These are phyloP conservation scores for Capronia americana DNA, from an alignment of 2,329 filamentous ascomycete species.

Conservation along the genomic window DNA sequence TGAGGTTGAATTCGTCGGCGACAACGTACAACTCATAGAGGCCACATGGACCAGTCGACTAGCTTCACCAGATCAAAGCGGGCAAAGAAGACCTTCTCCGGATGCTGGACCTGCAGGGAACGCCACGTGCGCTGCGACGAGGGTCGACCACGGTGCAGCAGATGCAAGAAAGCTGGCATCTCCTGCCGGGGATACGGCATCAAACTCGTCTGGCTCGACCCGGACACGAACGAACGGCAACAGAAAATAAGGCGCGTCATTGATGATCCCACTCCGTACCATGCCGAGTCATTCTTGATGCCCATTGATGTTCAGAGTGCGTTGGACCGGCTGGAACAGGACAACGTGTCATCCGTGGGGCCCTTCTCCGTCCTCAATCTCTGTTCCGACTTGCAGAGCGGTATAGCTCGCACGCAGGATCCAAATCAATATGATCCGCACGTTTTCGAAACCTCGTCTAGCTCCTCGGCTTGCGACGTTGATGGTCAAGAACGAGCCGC, in stretches of 20 bases:
- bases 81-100: constrained; percentile 31
- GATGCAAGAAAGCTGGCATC: constrained; percentile 42
- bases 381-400: too few relatives aligned
- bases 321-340: constrained; percentile 29
- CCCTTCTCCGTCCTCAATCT: constrained; percentile 32
- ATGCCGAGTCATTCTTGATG: constrained; percentile 28
- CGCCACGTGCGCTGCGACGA: constrained; percentile 43
- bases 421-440: too few relatives aligned
- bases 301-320: constrained; percentile 31
- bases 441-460: too few relatives aligned
- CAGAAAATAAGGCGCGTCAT: constrained; percentile 35
- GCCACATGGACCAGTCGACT: too few relatives aligned
- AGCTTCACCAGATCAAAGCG: too few relatives aligned
- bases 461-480: too few relatives aligned
- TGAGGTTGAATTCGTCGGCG: too few relatives aligned
- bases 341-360: constrained; percentile 13
- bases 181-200: constrained; percentile 42
- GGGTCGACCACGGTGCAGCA: constrained; percentile 38
- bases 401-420: not conserved
- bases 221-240: constrained; percentile 32
- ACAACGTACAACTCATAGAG: too few relatives aligned
- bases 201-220: constrained; percentile 33
- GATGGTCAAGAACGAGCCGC: too few relatives aligned
- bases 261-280: constrained; percentile 26
- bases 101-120: constrained; percentile 36